Evolutionary conservation across 1,284 basidiomycete species (phyloP).

Genomic region (Neonothopanus nambi): DNA sequence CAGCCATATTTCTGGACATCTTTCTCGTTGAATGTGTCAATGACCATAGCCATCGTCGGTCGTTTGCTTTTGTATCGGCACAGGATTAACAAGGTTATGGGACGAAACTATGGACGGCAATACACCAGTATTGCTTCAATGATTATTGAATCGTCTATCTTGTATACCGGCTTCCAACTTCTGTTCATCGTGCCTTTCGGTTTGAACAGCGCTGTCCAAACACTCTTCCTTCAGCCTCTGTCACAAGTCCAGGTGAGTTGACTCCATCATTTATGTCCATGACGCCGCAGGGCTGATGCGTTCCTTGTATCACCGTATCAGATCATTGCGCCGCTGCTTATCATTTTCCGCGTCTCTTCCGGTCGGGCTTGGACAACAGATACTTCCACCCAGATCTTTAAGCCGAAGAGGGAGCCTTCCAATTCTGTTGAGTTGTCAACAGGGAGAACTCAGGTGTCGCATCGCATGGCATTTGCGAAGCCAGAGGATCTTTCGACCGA

Average conservation of each 20-base stretch:
- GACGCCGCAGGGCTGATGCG: neutral
- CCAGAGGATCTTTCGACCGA: no score
- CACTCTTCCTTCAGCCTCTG: constrained; percentile 9
- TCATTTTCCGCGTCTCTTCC: constrained; percentile 11
- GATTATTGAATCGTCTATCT: constrained; percentile 9
- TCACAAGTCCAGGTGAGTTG: constrained; percentile 9
- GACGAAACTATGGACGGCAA: no score
- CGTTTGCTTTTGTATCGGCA: constrained; percentile 6
- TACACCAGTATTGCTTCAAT: constrained; percentile 8
- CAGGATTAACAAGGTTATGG: constrained; percentile 7
- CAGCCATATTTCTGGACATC: constrained; percentile 8
- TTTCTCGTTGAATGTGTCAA: constrained; percentile 7
- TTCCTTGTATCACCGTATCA: neutral
- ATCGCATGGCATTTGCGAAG: no score
- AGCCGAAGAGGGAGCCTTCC: no score
- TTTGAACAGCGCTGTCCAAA: neutral
- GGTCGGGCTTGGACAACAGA: no score
- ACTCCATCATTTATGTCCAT: neutral
- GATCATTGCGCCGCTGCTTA: constrained; percentile 9
- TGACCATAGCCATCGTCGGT: constrained; percentile 6
- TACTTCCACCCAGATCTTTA: no score
- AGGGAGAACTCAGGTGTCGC: no score
- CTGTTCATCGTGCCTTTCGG: constrained; percentile 10
- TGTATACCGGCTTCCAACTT: constrained; percentile 4
- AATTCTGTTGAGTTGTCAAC: no score